Conservation (phyloP, 345 rosid species). For the Brassica rapa region DNA sequence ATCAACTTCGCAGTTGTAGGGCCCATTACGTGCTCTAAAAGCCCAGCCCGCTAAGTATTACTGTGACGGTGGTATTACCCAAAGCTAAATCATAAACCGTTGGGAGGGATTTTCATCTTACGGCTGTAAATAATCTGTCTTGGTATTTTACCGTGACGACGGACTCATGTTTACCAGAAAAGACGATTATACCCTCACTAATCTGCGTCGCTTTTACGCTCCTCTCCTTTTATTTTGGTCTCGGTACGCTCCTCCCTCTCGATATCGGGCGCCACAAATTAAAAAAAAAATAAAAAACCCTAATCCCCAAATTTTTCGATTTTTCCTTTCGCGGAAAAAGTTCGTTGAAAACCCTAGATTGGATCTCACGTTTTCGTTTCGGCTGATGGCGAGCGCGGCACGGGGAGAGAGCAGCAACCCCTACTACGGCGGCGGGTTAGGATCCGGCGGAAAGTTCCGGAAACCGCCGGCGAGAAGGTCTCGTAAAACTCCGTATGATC, state of each 20-base stretch:
- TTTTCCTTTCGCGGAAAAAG: constrained; percentile 31
- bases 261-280: constrained; percentile 19
- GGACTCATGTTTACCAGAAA: neutral
- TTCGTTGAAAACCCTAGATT: constrained; percentile 47
- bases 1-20: neutral
- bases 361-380: constrained; percentile 7
- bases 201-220: constrained; percentile 32
- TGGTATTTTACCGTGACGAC: neutral
- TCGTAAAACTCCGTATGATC: constrained; percentile 72
- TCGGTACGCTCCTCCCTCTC: too few species aligned
- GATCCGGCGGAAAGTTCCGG: constrained; percentile 72
- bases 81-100: constrained; percentile 1
- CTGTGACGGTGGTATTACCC: neutral
- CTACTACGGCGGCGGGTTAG: constrained; percentile 45
- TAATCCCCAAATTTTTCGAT: constrained; percentile 30
- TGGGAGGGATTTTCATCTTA: neutral
- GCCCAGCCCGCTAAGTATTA: constrained; percentile 26
- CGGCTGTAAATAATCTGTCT: constrained; percentile 9
- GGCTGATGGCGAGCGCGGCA: constrained; percentile 52
- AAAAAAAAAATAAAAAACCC: constrained; percentile 44
- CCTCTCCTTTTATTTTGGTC: constrained; percentile 14
- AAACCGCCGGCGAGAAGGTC: constrained; percentile 60
- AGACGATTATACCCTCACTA: constrained; percentile 32
- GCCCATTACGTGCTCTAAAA: neutral
- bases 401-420: constrained; percentile 49